These are phyloP conservation scores for Ligustrum vulgare DNA, from an alignment of 257 asterid species.

Conservation along the genomic window DNA sequence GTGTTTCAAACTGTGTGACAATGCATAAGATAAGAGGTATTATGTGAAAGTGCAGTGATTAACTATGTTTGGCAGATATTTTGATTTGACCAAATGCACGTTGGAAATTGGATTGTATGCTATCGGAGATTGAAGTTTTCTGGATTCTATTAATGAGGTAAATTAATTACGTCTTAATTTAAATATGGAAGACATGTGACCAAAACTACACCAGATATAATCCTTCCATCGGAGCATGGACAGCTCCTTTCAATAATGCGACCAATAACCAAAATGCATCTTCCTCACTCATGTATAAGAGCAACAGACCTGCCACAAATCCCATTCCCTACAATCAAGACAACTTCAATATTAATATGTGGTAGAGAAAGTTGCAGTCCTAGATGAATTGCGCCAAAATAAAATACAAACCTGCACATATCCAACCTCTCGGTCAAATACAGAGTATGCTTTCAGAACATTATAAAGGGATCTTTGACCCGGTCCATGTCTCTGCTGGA, in stretches of 20 bases:
- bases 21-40: background rate
- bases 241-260: slow-evolving; percentile 98
- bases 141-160: slow-evolving; percentile 7
- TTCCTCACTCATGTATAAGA: slow-evolving; percentile 99
- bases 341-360: slow-evolving; percentile 18
- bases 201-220: slow-evolving; percentile 71
- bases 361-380: slow-evolving; percentile 15
- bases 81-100: background rate
- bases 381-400: slow-evolving; percentile 20
- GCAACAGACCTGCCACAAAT: slow-evolving; percentile 93
- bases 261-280: slow-evolving; percentile 99
- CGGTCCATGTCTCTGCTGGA: slow-evolving; percentile 99
- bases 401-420: slow-evolving; percentile 78
- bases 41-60: background rate
- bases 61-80: background rate
- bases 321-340: slow-evolving; percentile 93
- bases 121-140: slow-evolving; percentile 6
- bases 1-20: slow-evolving; percentile 12
- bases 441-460: slow-evolving; percentile 95
- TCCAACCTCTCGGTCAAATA: slow-evolving; percentile 94
- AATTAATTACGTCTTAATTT: slow-evolving; percentile 1
- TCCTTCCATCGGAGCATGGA: slow-evolving; percentile 99
- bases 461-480: slow-evolving; percentile 99
- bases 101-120: background rate
- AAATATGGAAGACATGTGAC: slow-evolving; percentile 5